phyloP scores from a whole-genome alignment of 331 rosid species.

The Arachis monticola region DNA sequence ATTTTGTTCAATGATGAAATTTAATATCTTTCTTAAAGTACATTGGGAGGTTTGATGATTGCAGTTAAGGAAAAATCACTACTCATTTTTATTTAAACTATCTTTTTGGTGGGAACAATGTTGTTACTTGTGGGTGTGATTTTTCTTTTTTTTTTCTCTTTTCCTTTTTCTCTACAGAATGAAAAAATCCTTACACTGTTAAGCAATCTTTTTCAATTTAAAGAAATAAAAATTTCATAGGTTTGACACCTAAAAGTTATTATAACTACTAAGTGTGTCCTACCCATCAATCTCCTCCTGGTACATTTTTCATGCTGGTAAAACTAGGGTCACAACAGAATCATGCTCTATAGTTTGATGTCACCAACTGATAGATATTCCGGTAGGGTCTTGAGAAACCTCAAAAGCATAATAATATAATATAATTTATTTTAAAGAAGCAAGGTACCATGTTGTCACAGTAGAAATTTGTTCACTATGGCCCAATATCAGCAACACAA shows the following conservation, averaged over 20 bases:
- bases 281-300: slow-evolving; percentile 6
- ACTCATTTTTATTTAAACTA: slow-evolving; percentile 12
- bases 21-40: not conserved
- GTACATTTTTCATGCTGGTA: slow-evolving; percentile 8
- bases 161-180: too few species aligned
- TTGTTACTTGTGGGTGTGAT: too few species aligned
- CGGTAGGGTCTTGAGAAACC: slow-evolving; percentile 22
- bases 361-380: slow-evolving; percentile 9
- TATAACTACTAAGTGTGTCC: slow-evolving; percentile 6
- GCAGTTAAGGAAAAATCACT: slow-evolving; percentile 24
- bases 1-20: not conserved
- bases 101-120: too few species aligned
- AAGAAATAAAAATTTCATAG: not conserved
- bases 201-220: slow-evolving; percentile 3
- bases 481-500: slow-evolving; percentile 20
- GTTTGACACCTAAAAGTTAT: slow-evolving; percentile 16
- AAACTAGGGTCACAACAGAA: slow-evolving; percentile 17
- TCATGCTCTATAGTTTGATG: slow-evolving; percentile 30
- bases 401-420: not conserved
- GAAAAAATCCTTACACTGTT: not conserved
- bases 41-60: not conserved
- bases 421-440: too few species aligned
- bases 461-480: slow-evolving; percentile 22
- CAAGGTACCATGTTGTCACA: slow-evolving; percentile 7
- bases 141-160: not conserved